Percentiles rank a stretch among this genome's conserved stretches.
Conservation (phyloP, 73 alveolate genomes). For the Effrenium voratum region DNA sequence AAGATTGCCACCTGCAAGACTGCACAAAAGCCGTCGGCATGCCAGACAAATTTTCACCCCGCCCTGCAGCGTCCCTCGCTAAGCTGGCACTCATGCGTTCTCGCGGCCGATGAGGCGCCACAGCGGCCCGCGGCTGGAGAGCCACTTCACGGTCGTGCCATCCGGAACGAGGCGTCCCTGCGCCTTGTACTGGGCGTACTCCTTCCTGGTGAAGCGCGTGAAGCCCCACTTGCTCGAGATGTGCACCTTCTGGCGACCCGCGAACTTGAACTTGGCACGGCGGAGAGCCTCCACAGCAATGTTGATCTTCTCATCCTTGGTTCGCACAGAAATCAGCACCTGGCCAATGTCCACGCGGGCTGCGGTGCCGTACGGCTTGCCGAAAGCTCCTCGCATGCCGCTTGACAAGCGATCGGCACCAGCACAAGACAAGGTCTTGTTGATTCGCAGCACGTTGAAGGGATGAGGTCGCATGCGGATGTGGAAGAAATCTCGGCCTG, state of each 20-base stretch:
- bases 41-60: too few species aligned
- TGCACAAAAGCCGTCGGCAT: too few species aligned
- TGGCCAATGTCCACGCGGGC: slow-evolving; percentile 93
- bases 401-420: slow-evolving; percentile 95
- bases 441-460: slow-evolving; percentile 92
- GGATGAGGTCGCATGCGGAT: slow-evolving; percentile 95
- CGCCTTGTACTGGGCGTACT: slow-evolving; percentile 96
- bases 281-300: slow-evolving; percentile 98
- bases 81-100: slow-evolving; percentile 59
- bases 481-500: slow-evolving; percentile 98
- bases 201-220: slow-evolving; percentile 98
- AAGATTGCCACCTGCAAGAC: too few species aligned
- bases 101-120: slow-evolving; percentile 91
- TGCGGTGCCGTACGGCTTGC: slow-evolving; percentile 95
- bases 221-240: slow-evolving; percentile 99
- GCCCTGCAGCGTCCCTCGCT: too few species aligned
- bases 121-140: slow-evolving; percentile 81
- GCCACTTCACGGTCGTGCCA: slow-evolving; percentile 96
- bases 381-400: slow-evolving; percentile 96
- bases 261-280: slow-evolving; percentile 99
- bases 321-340: slow-evolving; percentile 95
- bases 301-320: slow-evolving; percentile 95
- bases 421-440: slow-evolving; percentile 88
- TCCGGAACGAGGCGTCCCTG: slow-evolving; percentile 97
- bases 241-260: slow-evolving; percentile 99